Base-by-base conservation (phyloP, 129 eudicot genomes). In the Scalesia atractyloides region DNA sequence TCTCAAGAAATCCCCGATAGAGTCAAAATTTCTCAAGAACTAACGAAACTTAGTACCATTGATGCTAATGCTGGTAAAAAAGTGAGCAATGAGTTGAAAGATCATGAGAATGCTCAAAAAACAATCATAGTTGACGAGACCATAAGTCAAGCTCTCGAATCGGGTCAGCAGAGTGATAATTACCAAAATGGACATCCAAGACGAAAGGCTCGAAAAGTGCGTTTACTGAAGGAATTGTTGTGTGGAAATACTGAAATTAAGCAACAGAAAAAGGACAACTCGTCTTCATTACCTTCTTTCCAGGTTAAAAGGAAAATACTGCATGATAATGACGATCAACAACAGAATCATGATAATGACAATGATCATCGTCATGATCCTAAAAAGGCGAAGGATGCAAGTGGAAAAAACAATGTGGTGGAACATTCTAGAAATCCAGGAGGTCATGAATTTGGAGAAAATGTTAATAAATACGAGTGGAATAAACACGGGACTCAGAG, bases 211-310 rank as follows among this genome's bases (percentile, higher is more conserved):
- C 89, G 80, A 22, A 93, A 90, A 78, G 79, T 82, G 70, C 96
- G 98, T 68, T 72, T 80, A 43, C 50, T 93, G 59, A 73, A 84
- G 30, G 98, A 93, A 61, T 74, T 93, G 34, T 43, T 93, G 75
- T 79, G 77, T 34, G 80, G 76, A 36, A 78, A 73, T 41, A 14
- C 62, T 9, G 73, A 59, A 57, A 74, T 37, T 20, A 82, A 65
- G 17, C 60, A 52, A 68, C 82, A 41, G 52, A 77, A 70, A 67
- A 78, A 53, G 44, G 80, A 72, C 44, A 60, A 49, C 17, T 48
- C 69, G 36, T 41, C 82, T 69, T 66, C 79, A 37, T 30, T 39
- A 71, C 12, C 81, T 11, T 39, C 46, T 71, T 69, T 80, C 17
- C 68, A 66, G 11, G 54, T 80, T 30, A 88, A 88, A 76, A 76